Evolutionary conservation across 768 basidiomycete species (phyloP).

Genomic region (Calocybe gangraenosa): DNA sequence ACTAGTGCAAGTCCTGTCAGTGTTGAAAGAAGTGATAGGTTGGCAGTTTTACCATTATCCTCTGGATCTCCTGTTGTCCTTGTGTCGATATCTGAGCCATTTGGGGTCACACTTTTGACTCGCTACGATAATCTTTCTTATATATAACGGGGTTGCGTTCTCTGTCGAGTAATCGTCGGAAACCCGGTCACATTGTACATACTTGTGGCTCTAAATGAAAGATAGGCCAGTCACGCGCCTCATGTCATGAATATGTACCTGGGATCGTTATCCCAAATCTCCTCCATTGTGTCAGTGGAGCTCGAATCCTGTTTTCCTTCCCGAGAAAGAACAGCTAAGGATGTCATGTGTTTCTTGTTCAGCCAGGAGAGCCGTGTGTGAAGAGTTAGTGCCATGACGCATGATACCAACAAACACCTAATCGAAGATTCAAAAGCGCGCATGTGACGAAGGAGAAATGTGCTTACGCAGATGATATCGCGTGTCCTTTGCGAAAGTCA

Average conservation of each 20-base stretch:
- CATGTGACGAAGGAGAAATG: background rate
- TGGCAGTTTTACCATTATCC: conserved; percentile 3
- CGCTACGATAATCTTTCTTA: no score
- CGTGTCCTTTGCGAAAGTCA: conserved; percentile 48
- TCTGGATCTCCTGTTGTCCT: conserved; percentile 5
- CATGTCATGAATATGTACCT: conserved; percentile 1
- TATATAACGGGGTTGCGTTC: no score
- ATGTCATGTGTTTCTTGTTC: conserved; percentile 33
- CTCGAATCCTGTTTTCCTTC: background rate
- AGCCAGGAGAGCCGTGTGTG: conserved; percentile 34
- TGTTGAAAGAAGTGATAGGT: background rate
- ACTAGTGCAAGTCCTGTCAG: background rate
- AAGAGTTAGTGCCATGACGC: conserved; percentile 35
- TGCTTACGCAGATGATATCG: conserved; percentile 43
- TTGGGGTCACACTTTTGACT: background rate
- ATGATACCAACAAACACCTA: conserved; percentile 39
- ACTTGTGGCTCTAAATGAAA: no score
- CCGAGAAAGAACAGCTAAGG: conserved; percentile 14
- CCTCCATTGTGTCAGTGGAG: background rate
- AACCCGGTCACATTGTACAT: no score
- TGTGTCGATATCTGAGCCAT: conserved; percentile 3
- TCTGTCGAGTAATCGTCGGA: no score
- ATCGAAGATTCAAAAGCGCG: background rate
- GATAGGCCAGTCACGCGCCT: no score
- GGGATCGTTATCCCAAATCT: conserved; percentile 4